Evolutionary conservation across 192 early-diverging fungal species (phyloP), one percentile per base, ranked within the genome.

Genomic region (Chytriomyces confervae): DNA sequence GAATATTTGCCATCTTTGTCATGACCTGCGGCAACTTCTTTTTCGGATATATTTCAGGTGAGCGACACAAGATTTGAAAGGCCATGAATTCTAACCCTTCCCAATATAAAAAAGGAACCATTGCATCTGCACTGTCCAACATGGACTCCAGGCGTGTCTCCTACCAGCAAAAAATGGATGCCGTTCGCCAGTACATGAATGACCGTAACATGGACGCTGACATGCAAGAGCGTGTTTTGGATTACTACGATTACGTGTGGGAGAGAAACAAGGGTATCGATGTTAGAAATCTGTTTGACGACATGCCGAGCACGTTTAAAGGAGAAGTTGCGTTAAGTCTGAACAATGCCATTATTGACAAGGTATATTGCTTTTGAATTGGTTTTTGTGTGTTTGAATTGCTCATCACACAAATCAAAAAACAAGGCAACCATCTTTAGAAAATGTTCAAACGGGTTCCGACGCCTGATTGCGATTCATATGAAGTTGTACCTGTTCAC

Each of bases 181-280:
- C 81, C 44, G 81, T 86, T 48, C 80, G 79, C 64, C 85, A 86
- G 66, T 86, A 86, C 80, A 84, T 86, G 83, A 70, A 45, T 62
- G 84, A 86, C 79, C 81, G 84, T 8, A 69, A 80, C 18, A 86
- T 86, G 85, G 85, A 86, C 67, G 67, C 68, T 16, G 77, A 83
- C 43, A 86, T 86, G 85, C 85, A 86, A 76, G 74, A 85, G 51
- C 76, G 85, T 9, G 84, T 86, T 6, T 44, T 81, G 47, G 81
- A 85, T 62, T 85, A 85, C 75, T 86, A 86, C 75, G 85, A 86
- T 61, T 86, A 86, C 61, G 81, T 85, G 7, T 86, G 85, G 85
- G 85, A 86, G 69, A 16, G 85, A 29, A 86, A 86, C 80, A 80
- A 73, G 70, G 85, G 85, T 68, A 85, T 86, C 43, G 85, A 85